Percentiles rank a stretch among this genome's conserved stretches.
Conservation (phyloP, 805 yeast species). For the Teunomyces lycoperdinae region DNA sequence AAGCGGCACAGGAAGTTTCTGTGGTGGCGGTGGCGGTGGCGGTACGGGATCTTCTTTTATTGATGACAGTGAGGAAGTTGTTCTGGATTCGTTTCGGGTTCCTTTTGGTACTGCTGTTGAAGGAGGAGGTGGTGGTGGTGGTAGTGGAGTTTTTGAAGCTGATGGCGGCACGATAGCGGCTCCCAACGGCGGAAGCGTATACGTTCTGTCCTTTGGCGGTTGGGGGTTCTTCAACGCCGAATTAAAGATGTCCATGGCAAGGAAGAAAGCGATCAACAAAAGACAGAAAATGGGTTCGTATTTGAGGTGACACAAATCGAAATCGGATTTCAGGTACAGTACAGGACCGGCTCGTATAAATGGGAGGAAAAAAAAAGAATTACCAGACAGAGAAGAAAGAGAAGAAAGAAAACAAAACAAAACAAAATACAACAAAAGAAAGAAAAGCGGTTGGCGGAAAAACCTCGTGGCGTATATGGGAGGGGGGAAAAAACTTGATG, state of each 20-base stretch:
- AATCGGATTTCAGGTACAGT: background rate
- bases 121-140: slow-evolving; percentile 3
- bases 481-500: no score
- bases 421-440: no score
- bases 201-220: slow-evolving; percentile 30
- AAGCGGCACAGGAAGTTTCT: no score
- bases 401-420: no score
- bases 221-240: slow-evolving; percentile 32
- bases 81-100: slow-evolving; percentile 9
- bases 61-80: no score
- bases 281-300: background rate
- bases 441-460: no score
- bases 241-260: slow-evolving; percentile 22
- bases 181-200: slow-evolving; percentile 3
- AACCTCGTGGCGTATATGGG: no score
- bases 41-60: no score
- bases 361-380: no score
- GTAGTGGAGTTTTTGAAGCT: slow-evolving; percentile 1
- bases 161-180: background rate
- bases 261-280: background rate
- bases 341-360: background rate
- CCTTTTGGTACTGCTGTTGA: slow-evolving; percentile 9
- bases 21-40: no score
- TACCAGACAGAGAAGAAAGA: no score
- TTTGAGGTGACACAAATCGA: slow-evolving; percentile 1